Base-by-base conservation (phyloP, 2,329 filamentous ascomycete genomes). In the Claviceps humidiphila region DNA sequence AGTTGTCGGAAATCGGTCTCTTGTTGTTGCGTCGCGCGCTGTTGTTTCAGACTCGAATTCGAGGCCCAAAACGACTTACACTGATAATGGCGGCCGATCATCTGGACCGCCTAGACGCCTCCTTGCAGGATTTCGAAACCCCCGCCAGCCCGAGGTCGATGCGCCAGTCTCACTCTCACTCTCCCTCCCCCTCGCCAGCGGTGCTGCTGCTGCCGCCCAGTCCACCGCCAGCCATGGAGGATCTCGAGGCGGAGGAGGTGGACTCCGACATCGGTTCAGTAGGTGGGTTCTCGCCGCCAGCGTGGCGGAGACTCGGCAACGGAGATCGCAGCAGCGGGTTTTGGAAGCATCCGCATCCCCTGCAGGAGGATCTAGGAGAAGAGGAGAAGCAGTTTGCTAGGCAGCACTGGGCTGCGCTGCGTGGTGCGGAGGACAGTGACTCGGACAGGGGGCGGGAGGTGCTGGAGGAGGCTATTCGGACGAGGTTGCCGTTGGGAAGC, bases 221-320 rank as follows among this genome's bases (percentile, higher is more conserved):
- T 66, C 66, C 65, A 55, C 55, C 62, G 53, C 55, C 62, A 53
- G 61, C 66, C 51, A 62, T 59, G 55, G 66, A 67, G 57, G 63
- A 67, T 55, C 63, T 62, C 65, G 72, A 71, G 68, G 30, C 30
- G 30, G 30, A 30, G 30, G 30, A 30, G 30, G 30, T 11, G 30
- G 74, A 69, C 43, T 70, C 66, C 67, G 74, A 71, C 58, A 63
- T 58, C 59, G 68, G 57, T 61, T 80, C 76, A 63, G 71, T 58
- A 61, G 76, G 75, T 72, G 77, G 76, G 56, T 81, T 76, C 70
- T 79, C 74, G 61, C 78, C 78, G 53, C 78, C 78, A 57, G 78
- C 78, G 47, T 81, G 78, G 78, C 72, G 75, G 62, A 76, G 76
- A 58, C 75, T 80, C 66, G 74, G 71, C 69, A 80, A 79, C 72